These are phyloP conservation scores for Brassica cretica DNA, from an alignment of 345 rosid genomes.

Conservation along the genomic window DNA sequence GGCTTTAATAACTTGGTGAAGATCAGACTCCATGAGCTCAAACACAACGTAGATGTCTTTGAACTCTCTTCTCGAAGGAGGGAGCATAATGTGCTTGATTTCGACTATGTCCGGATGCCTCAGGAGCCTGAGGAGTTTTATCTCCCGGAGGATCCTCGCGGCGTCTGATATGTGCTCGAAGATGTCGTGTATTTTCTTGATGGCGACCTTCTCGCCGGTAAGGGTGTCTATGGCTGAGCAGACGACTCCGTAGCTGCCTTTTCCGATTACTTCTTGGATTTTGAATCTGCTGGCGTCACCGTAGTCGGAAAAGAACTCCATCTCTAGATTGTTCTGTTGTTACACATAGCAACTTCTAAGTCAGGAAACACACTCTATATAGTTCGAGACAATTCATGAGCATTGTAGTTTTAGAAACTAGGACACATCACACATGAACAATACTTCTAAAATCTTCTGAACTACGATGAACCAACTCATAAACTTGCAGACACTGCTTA, in stretches of 20 bases:
- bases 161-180: constrained; percentile 55
- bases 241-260: constrained; percentile 94
- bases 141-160: constrained; percentile 86
- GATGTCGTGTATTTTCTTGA: neutral
- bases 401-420: neutral
- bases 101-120: constrained; percentile 94
- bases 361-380: neutral
- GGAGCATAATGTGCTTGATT: constrained; percentile 93
- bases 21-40: constrained; percentile 97
- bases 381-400: no score
- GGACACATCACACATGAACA: constrained; percentile 3
- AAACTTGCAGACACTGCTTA: neutral
- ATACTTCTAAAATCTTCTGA: neutral
- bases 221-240: constrained; percentile 88
- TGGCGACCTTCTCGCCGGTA: constrained; percentile 74
- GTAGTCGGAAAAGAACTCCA: constrained; percentile 86
- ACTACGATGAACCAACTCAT: neutral
- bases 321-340: constrained; percentile 73
- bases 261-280: constrained; percentile 90
- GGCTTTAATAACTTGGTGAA: constrained; percentile 95
- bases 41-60: constrained; percentile 96
- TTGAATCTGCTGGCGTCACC: constrained; percentile 85
- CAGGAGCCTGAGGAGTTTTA: constrained; percentile 78
- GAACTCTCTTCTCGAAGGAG: constrained; percentile 89
- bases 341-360: constrained; percentile 14